These are phyloP conservation scores for Silene vulgaris DNA, from an alignment of 179 eudicot species.

Conservation along the genomic window DNA sequence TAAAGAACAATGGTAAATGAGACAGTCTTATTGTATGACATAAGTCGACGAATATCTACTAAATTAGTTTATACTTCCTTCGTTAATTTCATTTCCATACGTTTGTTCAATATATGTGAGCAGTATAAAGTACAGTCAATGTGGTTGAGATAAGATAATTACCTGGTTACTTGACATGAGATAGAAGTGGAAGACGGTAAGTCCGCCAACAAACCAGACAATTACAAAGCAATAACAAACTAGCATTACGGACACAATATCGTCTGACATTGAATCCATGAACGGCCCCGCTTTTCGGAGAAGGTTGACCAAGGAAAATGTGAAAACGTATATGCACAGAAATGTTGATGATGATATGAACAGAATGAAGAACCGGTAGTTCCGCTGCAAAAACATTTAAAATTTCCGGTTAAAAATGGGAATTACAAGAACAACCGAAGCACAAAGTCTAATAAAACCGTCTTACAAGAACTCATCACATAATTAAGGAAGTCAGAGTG, in stretches of 20 bases:
- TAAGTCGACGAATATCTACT: too few species aligned
- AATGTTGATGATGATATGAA: conserved; percentile 45
- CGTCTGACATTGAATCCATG: conserved; percentile 35
- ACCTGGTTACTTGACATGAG: conserved; percentile 61
- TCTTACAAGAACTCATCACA: background rate
- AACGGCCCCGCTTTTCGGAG: conserved; percentile 31
- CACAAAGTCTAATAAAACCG: too few species aligned
- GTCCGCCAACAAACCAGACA: conserved; percentile 50
- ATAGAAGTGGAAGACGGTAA: conserved; percentile 53
- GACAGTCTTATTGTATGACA: too few species aligned
- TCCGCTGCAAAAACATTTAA: conserved; percentile 43
- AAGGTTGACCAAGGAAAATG: conserved; percentile 41
- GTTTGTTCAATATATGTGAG: too few species aligned
- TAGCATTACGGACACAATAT: conserved; percentile 40
- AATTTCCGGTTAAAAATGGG: background rate
- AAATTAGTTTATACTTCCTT: too few species aligned
- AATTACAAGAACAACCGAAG: background rate
- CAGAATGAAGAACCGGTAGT: conserved; percentile 45
- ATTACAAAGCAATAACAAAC: conserved; percentile 43
- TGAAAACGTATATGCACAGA: conserved; percentile 42
- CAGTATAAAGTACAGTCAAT: too few species aligned
- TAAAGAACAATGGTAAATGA: too few species aligned
- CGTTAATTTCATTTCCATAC: too few species aligned
- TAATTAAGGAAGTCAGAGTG: background rate
- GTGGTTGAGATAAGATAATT: conserved; percentile 14